Conservation (phyloP, 2,329 filamentous ascomycete species). For the Zopfia rhizophila region DNA sequence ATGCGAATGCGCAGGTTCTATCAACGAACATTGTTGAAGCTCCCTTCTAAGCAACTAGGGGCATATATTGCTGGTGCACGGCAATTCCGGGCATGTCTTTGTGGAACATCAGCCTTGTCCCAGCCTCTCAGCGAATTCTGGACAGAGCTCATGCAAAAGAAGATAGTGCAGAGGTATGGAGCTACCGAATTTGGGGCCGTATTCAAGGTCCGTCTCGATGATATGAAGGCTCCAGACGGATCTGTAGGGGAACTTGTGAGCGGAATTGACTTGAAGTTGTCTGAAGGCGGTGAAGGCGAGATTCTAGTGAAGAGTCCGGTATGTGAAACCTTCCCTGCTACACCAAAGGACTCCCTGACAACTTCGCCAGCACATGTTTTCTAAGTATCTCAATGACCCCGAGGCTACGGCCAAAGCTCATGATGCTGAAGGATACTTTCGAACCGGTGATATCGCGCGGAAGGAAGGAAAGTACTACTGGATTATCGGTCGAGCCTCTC, state of each 20-base stretch:
- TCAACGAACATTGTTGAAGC: conserved; percentile 45
- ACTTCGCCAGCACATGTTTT: conserved; percentile 50
- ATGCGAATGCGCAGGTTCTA: conserved; percentile 50
- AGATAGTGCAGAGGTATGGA: conserved; percentile 57
- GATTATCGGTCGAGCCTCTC: conserved; percentile 63
- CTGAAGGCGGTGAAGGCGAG: conserved; percentile 61
- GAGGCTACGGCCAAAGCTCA: conserved; percentile 60
- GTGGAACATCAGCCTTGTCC: conserved; percentile 61
- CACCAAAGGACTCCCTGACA: conserved; percentile 7
- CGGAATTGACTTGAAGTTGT: conserved; percentile 54
- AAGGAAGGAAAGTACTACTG: conserved; percentile 60
- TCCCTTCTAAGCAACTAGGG: conserved; percentile 38
- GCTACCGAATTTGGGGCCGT: conserved; percentile 58
- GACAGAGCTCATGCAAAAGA: conserved; percentile 55
- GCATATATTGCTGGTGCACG: conserved; percentile 57
- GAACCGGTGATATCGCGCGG: conserved; percentile 57
- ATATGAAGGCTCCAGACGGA: conserved; percentile 38
- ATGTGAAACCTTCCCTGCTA: conserved; percentile 2
- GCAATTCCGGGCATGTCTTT: conserved; percentile 54
- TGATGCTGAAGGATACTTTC: conserved; percentile 60
- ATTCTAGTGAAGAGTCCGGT: conserved; percentile 53
- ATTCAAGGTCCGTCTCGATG: conserved; percentile 53
- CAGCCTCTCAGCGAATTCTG: conserved; percentile 64
- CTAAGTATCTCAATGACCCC: conserved; percentile 52
- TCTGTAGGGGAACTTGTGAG: conserved; percentile 51